Evolutionary conservation across 768 basidiomycete genomes (phyloP), one percentile per base, ranked within the genome.

Genomic region (Leccinum arenicola): DNA sequence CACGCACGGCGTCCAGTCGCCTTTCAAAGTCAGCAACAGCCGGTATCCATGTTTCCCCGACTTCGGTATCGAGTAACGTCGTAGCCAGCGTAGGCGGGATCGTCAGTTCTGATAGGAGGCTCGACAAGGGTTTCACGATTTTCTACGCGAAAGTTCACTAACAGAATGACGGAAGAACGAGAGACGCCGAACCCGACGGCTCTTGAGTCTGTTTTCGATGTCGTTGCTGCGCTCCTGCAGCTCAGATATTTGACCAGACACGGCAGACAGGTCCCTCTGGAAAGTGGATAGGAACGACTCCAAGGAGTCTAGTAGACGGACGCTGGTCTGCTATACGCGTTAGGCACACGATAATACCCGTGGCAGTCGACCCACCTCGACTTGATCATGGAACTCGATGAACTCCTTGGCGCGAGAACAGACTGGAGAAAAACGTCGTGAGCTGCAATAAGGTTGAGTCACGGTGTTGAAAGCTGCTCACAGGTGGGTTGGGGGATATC

Each of bases 211-310:
- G 60, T 83, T 84, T 63, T 98, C 97, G 17, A 98, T 97, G 45
- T 90, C 90, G 64, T 91, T 89, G 70, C 93, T 95, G 35, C 93
- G 82, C 63, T 85, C 84, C 68, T 98, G 97, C 23, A 99, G 80
- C 62, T 98, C 93, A 1, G 93, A 90, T 71, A 99, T 96, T 71
- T 99, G 95, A 3, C 94, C 92, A 3, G 97, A 98, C 10, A 98
- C 97, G 2, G 89, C 88, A 6, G 93, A 91, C 21, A 99, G 80
- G 73, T 99, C 96, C 65, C 82, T 89, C 74, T 98, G 96, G 68
- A 99, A 99, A 0, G 92, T 97, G 3, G 93, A 94, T 11, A 99
- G 81, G 73, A 98, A 98, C 1, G 86, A 81, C 64, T 97, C 89
- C 3, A 99, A 81, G 1, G 93, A 93, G 68, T 93, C 88, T 55